Conservation (phyloP, 1,139 yeast genomes). For the Candida sp. region DNA sequence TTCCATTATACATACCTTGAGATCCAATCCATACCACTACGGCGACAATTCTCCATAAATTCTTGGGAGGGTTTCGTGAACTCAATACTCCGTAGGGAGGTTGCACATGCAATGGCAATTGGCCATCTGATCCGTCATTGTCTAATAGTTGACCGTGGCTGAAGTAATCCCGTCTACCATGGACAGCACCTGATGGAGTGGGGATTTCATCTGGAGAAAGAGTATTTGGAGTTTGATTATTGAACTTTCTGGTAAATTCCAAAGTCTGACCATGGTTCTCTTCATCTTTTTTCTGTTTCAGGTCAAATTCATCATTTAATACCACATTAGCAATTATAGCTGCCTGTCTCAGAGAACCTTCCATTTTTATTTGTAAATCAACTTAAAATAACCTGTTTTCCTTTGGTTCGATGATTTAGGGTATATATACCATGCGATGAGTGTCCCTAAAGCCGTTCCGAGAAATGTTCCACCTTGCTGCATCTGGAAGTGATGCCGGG, state of each 20-base stretch:
- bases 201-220: conserved; percentile 2
- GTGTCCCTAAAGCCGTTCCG: too few species aligned
- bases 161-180: conserved; percentile 2
- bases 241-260: not conserved
- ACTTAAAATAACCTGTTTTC: too few species aligned
- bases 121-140: not conserved
- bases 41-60: conserved; percentile 38
- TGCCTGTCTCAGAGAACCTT: not conserved
- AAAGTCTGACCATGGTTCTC: not conserved
- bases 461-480: not conserved
- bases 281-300: not conserved
- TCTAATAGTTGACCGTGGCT: conserved; percentile 1
- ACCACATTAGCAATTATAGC: not conserved
- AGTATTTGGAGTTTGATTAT: not conserved
- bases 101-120: not conserved
- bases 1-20: not conserved
- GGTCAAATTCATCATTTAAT: not conserved
- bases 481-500: not conserved
- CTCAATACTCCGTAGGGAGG: conserved; percentile 12
- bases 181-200: conserved; percentile 1
- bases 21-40: conserved; percentile 39
- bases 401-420: too few species aligned
- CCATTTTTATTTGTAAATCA: not conserved
- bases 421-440: too few species aligned
- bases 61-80: conserved; percentile 38